These are phyloP conservation scores for Celoporthe dispersa DNA, from an alignment of 2,329 filamentous ascomycete genomes.

Conservation along the genomic window DNA sequence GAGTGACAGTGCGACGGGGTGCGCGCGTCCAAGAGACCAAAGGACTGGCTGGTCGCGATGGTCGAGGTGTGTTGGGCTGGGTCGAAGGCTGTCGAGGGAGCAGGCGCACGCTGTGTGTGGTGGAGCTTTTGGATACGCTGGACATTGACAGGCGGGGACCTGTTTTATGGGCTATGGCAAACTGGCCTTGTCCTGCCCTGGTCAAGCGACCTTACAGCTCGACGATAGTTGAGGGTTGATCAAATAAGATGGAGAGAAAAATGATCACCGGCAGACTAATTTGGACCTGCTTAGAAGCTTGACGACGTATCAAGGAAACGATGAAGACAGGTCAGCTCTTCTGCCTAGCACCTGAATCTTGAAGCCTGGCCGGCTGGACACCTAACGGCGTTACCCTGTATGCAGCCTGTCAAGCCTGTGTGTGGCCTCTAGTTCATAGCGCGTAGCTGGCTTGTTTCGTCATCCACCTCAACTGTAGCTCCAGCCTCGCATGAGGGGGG, in stretches of 20 bases:
- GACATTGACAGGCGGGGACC: constrained; percentile 22
- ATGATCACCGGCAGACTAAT: background rate
- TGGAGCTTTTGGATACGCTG: constrained; percentile 19
- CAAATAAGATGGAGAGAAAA: background rate
- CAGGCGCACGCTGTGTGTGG: constrained; percentile 5
- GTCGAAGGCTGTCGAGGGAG: constrained; percentile 21
- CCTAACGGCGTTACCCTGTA: background rate
- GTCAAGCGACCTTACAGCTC: background rate
- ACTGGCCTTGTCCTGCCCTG: constrained; percentile 23
- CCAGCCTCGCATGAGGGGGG: constrained; percentile 4
- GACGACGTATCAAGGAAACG: background rate
- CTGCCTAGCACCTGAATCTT: background rate
- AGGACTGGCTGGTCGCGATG: constrained; percentile 10
- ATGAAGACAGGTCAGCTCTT: constrained; percentile 9
- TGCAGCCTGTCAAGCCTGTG: background rate
- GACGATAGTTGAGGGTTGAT: background rate
- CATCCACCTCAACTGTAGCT: constrained; percentile 6
- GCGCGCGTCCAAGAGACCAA: background rate
- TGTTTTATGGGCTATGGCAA: constrained; percentile 25
- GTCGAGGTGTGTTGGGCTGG: constrained; percentile 14
- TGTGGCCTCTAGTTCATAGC: background rate
- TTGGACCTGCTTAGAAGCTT: background rate
- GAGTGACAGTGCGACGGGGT: background rate
- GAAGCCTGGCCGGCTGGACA: background rate
- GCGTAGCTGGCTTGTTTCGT: constrained; percentile 12